Evolutionary conservation across 768 basidiomycete species (phyloP), one percentile per base, ranked within the genome.

Genomic region (Suillus fuscotomentosus): DNA sequence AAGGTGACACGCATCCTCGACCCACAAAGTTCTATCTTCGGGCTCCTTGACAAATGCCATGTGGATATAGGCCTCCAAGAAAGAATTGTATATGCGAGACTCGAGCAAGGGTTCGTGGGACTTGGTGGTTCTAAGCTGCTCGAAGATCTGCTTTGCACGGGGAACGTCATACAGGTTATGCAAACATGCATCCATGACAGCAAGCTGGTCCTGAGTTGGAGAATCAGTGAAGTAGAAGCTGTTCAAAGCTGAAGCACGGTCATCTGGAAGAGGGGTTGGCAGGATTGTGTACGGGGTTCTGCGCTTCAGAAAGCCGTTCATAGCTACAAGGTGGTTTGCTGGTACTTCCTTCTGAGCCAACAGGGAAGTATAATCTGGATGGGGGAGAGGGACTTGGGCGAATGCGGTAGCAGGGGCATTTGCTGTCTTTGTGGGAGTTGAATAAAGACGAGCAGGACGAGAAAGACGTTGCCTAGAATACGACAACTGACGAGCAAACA

Each of bases 151-250:
- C 67, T 86, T 86, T 8, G 94, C 94, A 6, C 95, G 89, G 0
- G 83, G 80, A 0, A 95, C 86, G 72, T 95, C 92, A 73, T 89
- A 87, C 3, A 86, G 71, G 66, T 90, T 85, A 73, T 89, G 83
- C 14, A 96, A 77, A 72, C 95, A 96, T 5, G 93, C 92, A 69
- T 91, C 88, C 77, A 96, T 91, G 67, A 96, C 84, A 0, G 91
- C 87, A 13, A 92, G 73, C 62, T 85, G 80, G 73, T 94, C 91
- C 53, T 88, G 85, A 0, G 88, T 86, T 0, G 78, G 73, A 0
- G 91, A 85, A 72, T 91, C 85, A 5, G 84, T 81, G 75, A 87
- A 92, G 77, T 85, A 86, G 60, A 82, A 67, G 66, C 83, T 82
- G 67, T 84, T 80, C 14, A 75, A 63, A 1, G 71, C 62, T 4